Base-by-base conservation (phyloP, 2,329 filamentous ascomycete species). In the Aspergillus caelatus region DNA sequence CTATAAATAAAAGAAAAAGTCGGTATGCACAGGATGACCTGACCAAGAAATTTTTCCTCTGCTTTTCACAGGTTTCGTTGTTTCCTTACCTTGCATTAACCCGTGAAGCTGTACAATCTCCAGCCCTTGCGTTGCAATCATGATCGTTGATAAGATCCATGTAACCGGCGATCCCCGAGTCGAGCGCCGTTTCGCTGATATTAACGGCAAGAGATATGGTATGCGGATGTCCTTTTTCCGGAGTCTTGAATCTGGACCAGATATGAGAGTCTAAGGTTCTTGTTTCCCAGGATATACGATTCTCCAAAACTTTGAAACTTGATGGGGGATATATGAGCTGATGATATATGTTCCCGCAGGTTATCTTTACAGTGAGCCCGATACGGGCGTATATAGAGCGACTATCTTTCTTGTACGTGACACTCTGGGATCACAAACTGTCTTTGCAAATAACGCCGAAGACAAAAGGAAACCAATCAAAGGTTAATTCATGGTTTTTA, bases 181-280 rank as follows among this genome's bases (percentile, higher is more conserved):
- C 70, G 81, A 88, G 71, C 85, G 88, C 74, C 84, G 86, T 71
- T 88, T 84, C 61, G 85, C 87, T 48, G 79, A 82, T 58, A 81
- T 94, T 62, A 89, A 90, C 68, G 90, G 89, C 68, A 85, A 86
- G 71, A 91, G 83, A 39, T 96, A 95, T 80, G 86, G 83, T 83
- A 70, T 64, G 78, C 71, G 32, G 43, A 26, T 32, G 9, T 45
- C 28, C 19, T 36, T 7, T 26, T 28, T 26, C n/a, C n/a, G 11
- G 9, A 2, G 32, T 3, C 12, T 39, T 39, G n/a, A 55, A 14
- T 16, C 11, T 36, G 34, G 11, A n/a, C 30, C 9, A 39, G 32
- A 54, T 21, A 26, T 14, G 9, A 23, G 52, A 28, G 6, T 28
- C 21, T 26, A 3, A 3, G 12, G 12, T 28, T 28, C 45, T 16